phyloP scores from a whole-genome alignment of 225 moss, liverwort and hornwort species.

The Pseudisothecium myosuroides region DNA sequence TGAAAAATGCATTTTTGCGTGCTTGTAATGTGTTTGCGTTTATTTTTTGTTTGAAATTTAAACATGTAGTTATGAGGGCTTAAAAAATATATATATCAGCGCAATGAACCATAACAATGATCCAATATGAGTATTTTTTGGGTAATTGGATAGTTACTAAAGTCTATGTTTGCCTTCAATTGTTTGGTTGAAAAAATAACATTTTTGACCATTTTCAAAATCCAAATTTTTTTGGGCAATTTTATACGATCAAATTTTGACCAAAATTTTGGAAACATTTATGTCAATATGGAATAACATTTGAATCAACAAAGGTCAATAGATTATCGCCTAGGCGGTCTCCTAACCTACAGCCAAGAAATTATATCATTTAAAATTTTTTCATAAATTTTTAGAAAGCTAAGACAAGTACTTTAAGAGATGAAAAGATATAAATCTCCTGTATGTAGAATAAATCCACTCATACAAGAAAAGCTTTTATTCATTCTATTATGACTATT shows the following conservation, averaged over 20 bases:
- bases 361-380: not conserved
- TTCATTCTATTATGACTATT: no score
- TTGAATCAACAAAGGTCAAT: not conserved
- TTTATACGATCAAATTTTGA: not conserved
- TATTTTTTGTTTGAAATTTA: not conserved
- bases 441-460: no score
- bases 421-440: not conserved
- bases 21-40: rapidly evolving
- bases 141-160: not conserved
- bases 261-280: not conserved
- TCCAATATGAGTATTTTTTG: not conserved
- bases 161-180: not conserved
- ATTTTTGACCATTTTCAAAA: not conserved
- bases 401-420: not conserved
- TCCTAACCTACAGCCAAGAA: rapidly evolving
- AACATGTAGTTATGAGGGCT: rapidly evolving
- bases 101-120: not conserved
- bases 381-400: not conserved
- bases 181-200: not conserved
- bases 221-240: no score
- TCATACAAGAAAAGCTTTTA: not conserved
- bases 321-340: not conserved
- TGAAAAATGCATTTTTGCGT: not conserved
- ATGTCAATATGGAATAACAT: not conserved
- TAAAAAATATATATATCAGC: not conserved